These are phyloP conservation scores for Magnusiomyces sp. DNA, from an alignment of 1,139 yeast genomes.

Conservation along the genomic window DNA sequence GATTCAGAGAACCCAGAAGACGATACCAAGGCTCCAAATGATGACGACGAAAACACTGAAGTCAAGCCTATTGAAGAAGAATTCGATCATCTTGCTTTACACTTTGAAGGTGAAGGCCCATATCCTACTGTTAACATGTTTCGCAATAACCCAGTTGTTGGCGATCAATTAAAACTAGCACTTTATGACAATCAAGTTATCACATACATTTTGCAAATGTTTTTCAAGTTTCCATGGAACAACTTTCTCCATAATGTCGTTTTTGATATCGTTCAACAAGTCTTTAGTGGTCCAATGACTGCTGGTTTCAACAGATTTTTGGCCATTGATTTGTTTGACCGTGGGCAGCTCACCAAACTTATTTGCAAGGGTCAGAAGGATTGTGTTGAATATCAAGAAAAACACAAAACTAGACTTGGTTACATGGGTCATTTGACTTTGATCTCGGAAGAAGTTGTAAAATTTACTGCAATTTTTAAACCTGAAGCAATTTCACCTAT, in stretches of 20 bases:
- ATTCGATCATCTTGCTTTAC: constrained; percentile 36
- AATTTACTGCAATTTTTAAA: constrained; percentile 72
- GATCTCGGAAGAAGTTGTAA: constrained; percentile 95
- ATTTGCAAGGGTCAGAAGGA: constrained; percentile 76
- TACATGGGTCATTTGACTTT: constrained; percentile 96
- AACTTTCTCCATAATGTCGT: constrained; percentile 95
- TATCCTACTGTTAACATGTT: constrained; percentile 25
- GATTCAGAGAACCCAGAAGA: neutral
- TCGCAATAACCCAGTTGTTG: constrained; percentile 71
- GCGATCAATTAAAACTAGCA: constrained; percentile 81
- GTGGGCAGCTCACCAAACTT: constrained; percentile 66
- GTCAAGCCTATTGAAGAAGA: neutral
- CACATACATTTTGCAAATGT: constrained; percentile 69
- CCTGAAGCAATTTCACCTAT: constrained; percentile 51
- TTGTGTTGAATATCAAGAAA: constrained; percentile 60
- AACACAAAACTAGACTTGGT: constrained; percentile 64
- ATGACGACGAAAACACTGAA: constrained; percentile 13
- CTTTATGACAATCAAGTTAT: constrained; percentile 75
- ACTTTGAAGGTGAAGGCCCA: constrained; percentile 23
- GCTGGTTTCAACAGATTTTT: constrained; percentile 81
- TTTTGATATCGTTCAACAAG: constrained; percentile 94
- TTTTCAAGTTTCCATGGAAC: constrained; percentile 94
- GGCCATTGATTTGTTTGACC: constrained; percentile 77
- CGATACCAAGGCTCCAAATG: neutral
- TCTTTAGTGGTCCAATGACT: constrained; percentile 91